Conservation (phyloP, 192 early-diverging fungal genomes). For the Diversispora eburnea region DNA sequence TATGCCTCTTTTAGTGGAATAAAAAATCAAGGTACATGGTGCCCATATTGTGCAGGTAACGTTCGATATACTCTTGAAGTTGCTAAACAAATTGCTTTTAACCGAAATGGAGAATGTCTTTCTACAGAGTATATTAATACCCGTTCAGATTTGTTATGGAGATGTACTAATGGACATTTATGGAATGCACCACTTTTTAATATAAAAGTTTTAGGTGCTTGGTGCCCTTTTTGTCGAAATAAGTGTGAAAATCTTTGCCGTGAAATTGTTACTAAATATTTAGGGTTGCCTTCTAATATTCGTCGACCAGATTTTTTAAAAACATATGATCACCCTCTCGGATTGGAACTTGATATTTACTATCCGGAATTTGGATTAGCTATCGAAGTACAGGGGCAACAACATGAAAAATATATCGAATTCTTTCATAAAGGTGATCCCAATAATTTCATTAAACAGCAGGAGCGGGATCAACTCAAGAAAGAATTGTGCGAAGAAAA, state of each 20-base stretch:
- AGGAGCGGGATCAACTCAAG: no score
- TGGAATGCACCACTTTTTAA: not conserved
- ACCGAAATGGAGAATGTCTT: no score
- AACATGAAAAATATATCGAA: slow-evolving; percentile 6
- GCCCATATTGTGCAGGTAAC: no score
- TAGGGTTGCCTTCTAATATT: no score
- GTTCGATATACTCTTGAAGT: no score
- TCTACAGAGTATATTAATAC: no score
- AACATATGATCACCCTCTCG: not conserved
- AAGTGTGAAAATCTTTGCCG: not conserved
- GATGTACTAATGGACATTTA: not conserved
- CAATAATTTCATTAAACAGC: no score
- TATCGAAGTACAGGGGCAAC: slow-evolving; percentile 7
- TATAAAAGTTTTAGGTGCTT: not conserved
- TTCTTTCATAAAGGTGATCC: not conserved
- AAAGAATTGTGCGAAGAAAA: no score
- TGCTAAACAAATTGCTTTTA: no score
- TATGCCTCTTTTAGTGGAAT: no score
- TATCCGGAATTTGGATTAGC: slow-evolving; percentile 3
- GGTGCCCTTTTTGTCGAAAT: not conserved
- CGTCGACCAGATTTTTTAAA: slow-evolving; percentile 9
- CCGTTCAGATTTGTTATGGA: not conserved
- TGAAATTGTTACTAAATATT: not conserved
- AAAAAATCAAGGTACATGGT: no score
- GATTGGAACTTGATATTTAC: not conserved